Evolutionary conservation across 441 rosid genomes (phyloP), one percentile per base, ranked within the genome.

Genomic region (Jatropha podagrica): DNA sequence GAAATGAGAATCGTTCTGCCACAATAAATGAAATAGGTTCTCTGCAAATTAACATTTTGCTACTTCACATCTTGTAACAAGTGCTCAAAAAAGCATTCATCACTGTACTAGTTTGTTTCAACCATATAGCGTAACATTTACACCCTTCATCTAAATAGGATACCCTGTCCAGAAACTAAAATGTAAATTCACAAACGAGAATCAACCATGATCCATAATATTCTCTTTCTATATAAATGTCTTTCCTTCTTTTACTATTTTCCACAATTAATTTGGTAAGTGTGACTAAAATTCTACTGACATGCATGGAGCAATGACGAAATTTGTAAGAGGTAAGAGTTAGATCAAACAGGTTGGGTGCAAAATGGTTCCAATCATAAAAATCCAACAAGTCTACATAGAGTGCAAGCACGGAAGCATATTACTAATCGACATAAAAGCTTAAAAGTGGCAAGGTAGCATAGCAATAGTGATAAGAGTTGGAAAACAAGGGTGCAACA

Each of bases 1-100:
- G 61, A 72, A 70, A 41, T 61, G 65, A 58, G 23, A 23, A 69
- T 52, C 42, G 26, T 44, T 23, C 26, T 55, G 73, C 1, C 37
- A 68, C 5, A 58, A 62, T 64, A 8, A 59, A 8, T 13, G 56
- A 51, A 52, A 14, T 55, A 52, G 52, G 7, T 66, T 23, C 49
- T 38, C 37, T 32, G 6, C 12, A 52, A 46, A 42, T 5, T 15
- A 15, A 41, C 13, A 37, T 64, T 44, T 77, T 56, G 72, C 20
- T 38, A 4, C 51, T 26, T 20, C 23, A 26, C 48, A 71, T 61
- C 40, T 64, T 41, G n/a, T 9, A 71, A 66, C 12, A 65, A 62
- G 2, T 44, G 56, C 52, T 61, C 37, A 72, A 9, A 51, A 54
- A 60, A 63, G 20, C 49, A 76, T 54, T 58, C 46, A 42, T 23